phyloP scores from a whole-genome alignment of 768 basidiomycete genomes.

The Podaxis sp. region DNA sequence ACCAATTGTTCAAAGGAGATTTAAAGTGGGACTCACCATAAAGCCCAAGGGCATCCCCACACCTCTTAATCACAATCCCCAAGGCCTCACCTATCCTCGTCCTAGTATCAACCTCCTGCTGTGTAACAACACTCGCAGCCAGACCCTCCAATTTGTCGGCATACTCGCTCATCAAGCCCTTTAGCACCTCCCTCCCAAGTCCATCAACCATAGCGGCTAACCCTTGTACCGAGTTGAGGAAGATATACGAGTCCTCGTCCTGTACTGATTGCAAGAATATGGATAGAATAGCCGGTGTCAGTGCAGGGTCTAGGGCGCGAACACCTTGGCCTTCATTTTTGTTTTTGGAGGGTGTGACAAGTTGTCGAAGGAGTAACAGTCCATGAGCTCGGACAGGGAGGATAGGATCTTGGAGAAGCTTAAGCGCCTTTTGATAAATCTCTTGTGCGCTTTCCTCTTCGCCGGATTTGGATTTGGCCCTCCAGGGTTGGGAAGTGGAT shows the following conservation, averaged over 20 bases:
- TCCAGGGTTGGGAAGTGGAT: constrained; percentile 40
- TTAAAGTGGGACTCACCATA: constrained; percentile 53
- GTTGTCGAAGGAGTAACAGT: constrained; percentile 74
- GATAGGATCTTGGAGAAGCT: constrained; percentile 86
- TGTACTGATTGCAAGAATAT: constrained; percentile 84
- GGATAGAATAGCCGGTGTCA: constrained; percentile 81
- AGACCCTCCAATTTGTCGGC: constrained; percentile 50
- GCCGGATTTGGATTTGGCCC: constrained; percentile 19
- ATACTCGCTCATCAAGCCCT: constrained; percentile 68
- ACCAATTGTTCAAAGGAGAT: neutral
- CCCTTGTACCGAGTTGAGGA: constrained; percentile 89
- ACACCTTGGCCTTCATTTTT: constrained; percentile 23
- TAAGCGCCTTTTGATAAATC: constrained; percentile 84
- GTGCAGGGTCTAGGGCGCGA: constrained; percentile 48
- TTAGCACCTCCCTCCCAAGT: constrained; percentile 72
- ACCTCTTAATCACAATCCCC: constrained; percentile 69
- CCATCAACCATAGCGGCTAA: constrained; percentile 82
- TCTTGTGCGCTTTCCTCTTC: constrained; percentile 52
- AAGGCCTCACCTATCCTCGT: constrained; percentile 86
- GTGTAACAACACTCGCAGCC: constrained; percentile 43
- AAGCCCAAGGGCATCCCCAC: constrained; percentile 64
- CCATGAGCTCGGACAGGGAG: constrained; percentile 95
- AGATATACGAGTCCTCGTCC: constrained; percentile 95
- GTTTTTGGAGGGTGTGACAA: constrained; percentile 48
- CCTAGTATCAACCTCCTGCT: constrained; percentile 69